Evolutionary conservation across 164 flowering plant genomes (phyloP), one percentile per base, ranked within the genome.

Genomic region (Stephania yunnanensis): DNA sequence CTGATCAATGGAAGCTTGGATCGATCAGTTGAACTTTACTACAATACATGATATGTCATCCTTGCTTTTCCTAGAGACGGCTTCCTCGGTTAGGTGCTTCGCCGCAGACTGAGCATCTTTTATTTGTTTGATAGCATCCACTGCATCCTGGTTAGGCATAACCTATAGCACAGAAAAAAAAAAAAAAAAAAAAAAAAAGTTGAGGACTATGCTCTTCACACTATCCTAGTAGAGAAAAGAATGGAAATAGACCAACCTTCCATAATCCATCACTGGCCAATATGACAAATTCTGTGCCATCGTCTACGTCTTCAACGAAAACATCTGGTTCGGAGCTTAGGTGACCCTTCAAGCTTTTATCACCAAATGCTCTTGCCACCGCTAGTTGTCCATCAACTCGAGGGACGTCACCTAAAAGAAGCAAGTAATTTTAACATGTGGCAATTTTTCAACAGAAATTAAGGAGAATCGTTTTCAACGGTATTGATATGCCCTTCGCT

Each of bases 321-420:
- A 94, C 89, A 81, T 94, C 81, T 15, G 99, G 99, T 53, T 96
- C 98, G 17, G 99, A 90, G 79, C 95, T 94, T 10, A 94, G 85
- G 77, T 96, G 99, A 42, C 55, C 75, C 80, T 96, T 96, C 83
- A 96, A 80, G 82, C 90, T 89, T 82, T 84, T 89, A 78, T 96
- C 98, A n/a, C 99, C 99, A 83, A 96, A 96, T 19, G 98, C 97
- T 80, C 99, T 86, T 55, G 99, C 90, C 74, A 94, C 94, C 1
- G 97, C 97, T 76, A 95, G 71, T 79, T 87, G 94, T 36, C 97
- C 98, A 80, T 96, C 98, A 64, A 96, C 99, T 20, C 97, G 94
- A 1, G 98, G 87, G 65, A 93, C 97, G 78, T 95, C 97, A 36
- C 99, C 98, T 95, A 83, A 64, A 68, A 29, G 73, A 50, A 22